phyloP scores from a whole-genome alignment of 2,329 filamentous ascomycete genomes.

The Pseudogymnoascus sp. region DNA sequence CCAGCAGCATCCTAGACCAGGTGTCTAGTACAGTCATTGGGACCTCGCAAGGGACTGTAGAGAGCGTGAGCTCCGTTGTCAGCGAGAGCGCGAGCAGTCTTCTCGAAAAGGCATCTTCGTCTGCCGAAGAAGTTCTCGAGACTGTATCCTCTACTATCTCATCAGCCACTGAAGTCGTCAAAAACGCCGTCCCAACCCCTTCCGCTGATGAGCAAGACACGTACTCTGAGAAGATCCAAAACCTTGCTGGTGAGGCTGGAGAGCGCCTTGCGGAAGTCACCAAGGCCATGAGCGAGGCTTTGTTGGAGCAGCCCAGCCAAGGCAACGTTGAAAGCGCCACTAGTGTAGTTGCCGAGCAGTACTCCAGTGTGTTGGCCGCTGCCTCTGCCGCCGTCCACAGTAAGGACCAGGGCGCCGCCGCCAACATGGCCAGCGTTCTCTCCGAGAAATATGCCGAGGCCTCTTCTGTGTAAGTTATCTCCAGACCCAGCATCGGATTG shows the following conservation, averaged over 20 bases:
- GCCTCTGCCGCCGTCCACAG: slow-evolving; percentile 51
- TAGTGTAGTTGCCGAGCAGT: slow-evolving; percentile 49
- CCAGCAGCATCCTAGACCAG: slow-evolving; percentile 19
- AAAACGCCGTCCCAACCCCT: slow-evolving; percentile 10
- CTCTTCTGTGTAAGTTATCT: slow-evolving; percentile 44
- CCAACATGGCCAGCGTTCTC: slow-evolving; percentile 43
- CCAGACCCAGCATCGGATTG: slow-evolving; percentile 9
- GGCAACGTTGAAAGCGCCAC: slow-evolving; percentile 42
- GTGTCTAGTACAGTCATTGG: slow-evolving; percentile 22
- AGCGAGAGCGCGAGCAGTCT: slow-evolving; percentile 11
- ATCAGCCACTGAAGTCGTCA: background rate
- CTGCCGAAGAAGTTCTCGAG: background rate
- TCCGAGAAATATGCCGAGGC: slow-evolving; percentile 49
- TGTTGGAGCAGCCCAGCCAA: slow-evolving; percentile 32
- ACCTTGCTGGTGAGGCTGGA: slow-evolving; percentile 43
- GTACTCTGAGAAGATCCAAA: slow-evolving; percentile 45
- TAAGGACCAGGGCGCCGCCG: slow-evolving; percentile 31
- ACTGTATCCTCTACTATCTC: background rate
- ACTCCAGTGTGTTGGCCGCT: slow-evolving; percentile 47
- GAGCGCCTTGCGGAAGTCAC: slow-evolving; percentile 47
- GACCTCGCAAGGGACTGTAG: slow-evolving; percentile 19
- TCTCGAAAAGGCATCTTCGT: slow-evolving; percentile 23
- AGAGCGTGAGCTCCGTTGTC: slow-evolving; percentile 18
- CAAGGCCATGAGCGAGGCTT: slow-evolving; percentile 48
- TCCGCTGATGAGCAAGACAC: slow-evolving; percentile 30